Base-by-base conservation (phyloP, 305 asterid species). In the Fraxinus velutina region DNA sequence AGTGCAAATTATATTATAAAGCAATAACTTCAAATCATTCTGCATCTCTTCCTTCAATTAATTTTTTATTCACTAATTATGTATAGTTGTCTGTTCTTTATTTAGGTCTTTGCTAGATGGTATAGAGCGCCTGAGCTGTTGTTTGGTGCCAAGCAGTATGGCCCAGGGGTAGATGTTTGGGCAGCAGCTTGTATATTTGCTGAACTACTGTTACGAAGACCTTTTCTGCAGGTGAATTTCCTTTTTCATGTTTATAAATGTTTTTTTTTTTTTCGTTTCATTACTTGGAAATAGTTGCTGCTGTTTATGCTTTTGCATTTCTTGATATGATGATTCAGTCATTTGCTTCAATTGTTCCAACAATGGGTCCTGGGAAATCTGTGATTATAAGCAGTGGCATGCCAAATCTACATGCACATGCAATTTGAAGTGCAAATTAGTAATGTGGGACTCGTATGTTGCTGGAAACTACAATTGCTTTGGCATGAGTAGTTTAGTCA, bases 101-200 rank as follows among this genome's bases (percentile, higher is more conserved):
- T 42, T 19, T 33, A 96, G 99, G 99, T 96, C 79, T 96, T 96
- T 84, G 99, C 99, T 76, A 92, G 97, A 84, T 96, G 99, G 99
- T 96, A 96, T 83, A 89, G 99, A 88, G 98, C 99, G 17, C 99
- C 98, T 21, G 99, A 96, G 89, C 88, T 96, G 82, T 88, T 96
- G 80, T 96, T 96, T 91, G 98, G 99, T 86, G 97, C 98, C 78
- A 96, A 93, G 88, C 98, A 96, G 82, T 96, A 96, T 87, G 99
- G 99, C 81, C 92, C 98, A 9, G 97, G 98, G 21, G 98, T 96
- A 68, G 99, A 96, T 80, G 94, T 96, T 30, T 96, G 99, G 99
- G 99, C 99, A 64, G 98, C 98, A 39, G 99, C 99, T 36, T 96
- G 99, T 90, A 96, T 96, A 88, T 93, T 96, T 89, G 98, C 99